Conservation (phyloP, 2,329 filamentous ascomycete species). For the Fusarium zealandicum region DNA sequence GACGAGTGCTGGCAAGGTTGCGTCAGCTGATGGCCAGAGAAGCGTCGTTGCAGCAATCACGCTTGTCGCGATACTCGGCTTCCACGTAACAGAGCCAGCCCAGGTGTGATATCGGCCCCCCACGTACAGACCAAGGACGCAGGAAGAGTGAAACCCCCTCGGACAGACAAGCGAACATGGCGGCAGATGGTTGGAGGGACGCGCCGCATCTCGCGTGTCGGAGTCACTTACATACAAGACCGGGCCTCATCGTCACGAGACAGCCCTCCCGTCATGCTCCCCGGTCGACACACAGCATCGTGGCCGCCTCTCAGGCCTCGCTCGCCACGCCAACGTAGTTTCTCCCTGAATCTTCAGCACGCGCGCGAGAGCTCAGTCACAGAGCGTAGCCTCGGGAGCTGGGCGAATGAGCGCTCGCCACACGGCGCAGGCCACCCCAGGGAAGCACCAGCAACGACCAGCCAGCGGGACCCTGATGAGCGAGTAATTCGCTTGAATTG, state of each 20-base stretch:
- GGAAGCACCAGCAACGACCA: conserved; percentile 21
- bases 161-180: background rate
- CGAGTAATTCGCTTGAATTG: background rate
- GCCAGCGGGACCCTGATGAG: conserved; percentile 1
- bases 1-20: conserved; percentile 4
- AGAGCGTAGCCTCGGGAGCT: conserved; percentile 16
- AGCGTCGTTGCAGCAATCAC: background rate
- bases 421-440: conserved; percentile 36
- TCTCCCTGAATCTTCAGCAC: conserved; percentile 6
- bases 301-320: conserved; percentile 25
- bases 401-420: conserved; percentile 39
- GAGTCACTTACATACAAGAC: conserved; percentile 3
- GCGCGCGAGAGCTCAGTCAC: conserved; percentile 4
- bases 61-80: conserved; percentile 9
- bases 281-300: conserved; percentile 7
- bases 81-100: conserved; percentile 22
- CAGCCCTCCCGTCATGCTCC: conserved; percentile 25
- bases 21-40: conserved; percentile 8
- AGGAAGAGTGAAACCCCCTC: background rate
- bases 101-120: conserved; percentile 17
- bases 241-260: conserved; percentile 17
- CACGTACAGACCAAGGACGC: conserved; percentile 12
- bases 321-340: conserved; percentile 9
- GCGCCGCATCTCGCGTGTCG: background rate
- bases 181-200: background rate